Evolutionary conservation across 2,329 filamentous ascomycete genomes (phyloP), one percentile per base, ranked within the genome.

Genomic region (Aspergillus fischeri): DNA sequence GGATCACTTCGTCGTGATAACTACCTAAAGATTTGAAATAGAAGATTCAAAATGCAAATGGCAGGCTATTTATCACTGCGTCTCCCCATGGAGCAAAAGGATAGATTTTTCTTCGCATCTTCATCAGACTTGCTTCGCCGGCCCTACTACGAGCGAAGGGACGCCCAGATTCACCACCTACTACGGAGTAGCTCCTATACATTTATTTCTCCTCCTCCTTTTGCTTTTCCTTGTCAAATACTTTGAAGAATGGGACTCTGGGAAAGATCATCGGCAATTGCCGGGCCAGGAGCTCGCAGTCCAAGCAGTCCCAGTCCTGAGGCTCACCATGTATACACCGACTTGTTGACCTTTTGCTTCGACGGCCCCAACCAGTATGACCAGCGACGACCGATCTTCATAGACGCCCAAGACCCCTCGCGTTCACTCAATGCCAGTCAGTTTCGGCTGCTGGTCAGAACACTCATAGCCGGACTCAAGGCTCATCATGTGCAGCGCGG

Each of bases 321-420:
- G 6, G 42, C 42, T 45, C 42, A 62, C 57, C 62, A 61, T 42
- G 48, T 63, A 45, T 71, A 73, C 60, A 72, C 70, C 47, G 77
- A 78, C 63, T 67, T 78, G 53, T 63, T 78, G 53, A 74, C 71
- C 47, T 79, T 77, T 62, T 71, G 73, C 7, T 77, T 78, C 56
- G 65, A 65, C 42, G 69, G 70, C 14, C 68, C 73, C 14, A 63
- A 63, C 14, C 57, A 60, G 21, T 77, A 74, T 57, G 72, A 76
- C 50, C 63, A 66, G 24, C 62, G 71, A n/a, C 70, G 69, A 53
- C 75, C 73, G 11, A 56, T 79, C 38, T 77, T 75, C 53, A 74
- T 79, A 52, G 75, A 79, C 58, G 75, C 77, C 9, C 70, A 71
- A 49, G 66, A 76, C 59, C 69, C 74, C 14, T 68, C 70, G 5